Conservation (phyloP, 1,139 yeast genomes). For the Waltiozyma sp. region DNA sequence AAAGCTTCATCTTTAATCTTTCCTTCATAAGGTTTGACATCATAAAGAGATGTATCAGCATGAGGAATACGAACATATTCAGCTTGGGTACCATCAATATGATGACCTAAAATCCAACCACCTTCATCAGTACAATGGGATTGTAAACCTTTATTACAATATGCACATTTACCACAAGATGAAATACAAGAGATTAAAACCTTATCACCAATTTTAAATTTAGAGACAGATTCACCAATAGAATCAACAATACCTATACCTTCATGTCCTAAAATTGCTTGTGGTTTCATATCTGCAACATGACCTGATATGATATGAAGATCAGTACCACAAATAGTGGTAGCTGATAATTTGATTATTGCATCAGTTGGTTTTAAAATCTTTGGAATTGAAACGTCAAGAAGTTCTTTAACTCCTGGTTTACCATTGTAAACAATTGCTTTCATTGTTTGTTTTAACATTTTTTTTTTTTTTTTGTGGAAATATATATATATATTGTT, state of each 20-base stretch:
- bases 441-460: conserved; percentile 22
- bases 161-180: conserved; percentile 41
- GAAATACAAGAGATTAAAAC: conserved; percentile 36
- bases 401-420: conserved; percentile 27
- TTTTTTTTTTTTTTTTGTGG: too few relatives aligned
- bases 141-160: conserved; percentile 33
- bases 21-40: conserved; percentile 22
- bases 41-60: conserved; percentile 27
- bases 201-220: conserved; percentile 32
- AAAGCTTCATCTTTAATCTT: conserved; percentile 25
- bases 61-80: conserved; percentile 34
- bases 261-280: conserved; percentile 41
- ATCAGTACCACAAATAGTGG: conserved; percentile 40
- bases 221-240: conserved; percentile 25
- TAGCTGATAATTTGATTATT: conserved; percentile 29
- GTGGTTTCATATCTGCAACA: conserved; percentile 36
- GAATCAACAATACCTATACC: conserved; percentile 36
- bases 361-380: conserved; percentile 30
- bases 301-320: conserved; percentile 36
- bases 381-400: conserved; percentile 27
- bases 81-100: conserved; percentile 33
- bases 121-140: conserved; percentile 30
- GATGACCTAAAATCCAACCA: conserved; percentile 36
- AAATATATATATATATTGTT: too few relatives aligned
- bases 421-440: conserved; percentile 32